Evolutionary conservation across 495 filamentous ascomycete species (phyloP), one percentile per base, ranked within the genome.

Genomic region (Aspergillus olivimuriae): DNA sequence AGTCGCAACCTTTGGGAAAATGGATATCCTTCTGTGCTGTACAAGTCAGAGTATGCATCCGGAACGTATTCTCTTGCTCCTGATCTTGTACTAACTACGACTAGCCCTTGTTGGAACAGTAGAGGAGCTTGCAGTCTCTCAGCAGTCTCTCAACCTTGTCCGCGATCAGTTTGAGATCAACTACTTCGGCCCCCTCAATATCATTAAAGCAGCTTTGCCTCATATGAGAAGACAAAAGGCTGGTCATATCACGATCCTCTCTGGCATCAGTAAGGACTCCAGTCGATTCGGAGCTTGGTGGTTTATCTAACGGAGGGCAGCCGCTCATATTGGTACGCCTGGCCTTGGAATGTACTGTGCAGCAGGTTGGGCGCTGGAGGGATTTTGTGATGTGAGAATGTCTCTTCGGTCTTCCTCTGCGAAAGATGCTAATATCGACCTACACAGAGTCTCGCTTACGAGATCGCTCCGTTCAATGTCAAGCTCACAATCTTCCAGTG

Each of bases 401-500:
- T 14, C 18, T 1, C n/a, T 35, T 9, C 45, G 34, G 14, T 3
- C 2, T 15, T 2, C 26, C 12, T n/a, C 15, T 32, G 12, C 30
- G 4, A 16, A 14, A 19, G 12, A 7, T 38, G 35, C 46, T 58
- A 34, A 60, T 43, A 42, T 33, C 30, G 32, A 18, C 20, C 14
- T 11, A 38, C 23, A 14, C 49, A 82, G 77, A 92, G 87, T 36
- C 73, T 98, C 9, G 90, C 90, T 1, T 98, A 95, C 68, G 92
- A 98, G 65, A 85, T 98, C 41, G 92, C 92, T 0, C 92, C 92
- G 1, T 97, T 96, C 74, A 95, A 95, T 63, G 80, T 97, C 72
- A 94, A 91, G 62, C 77, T 96, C 53, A 94, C 88, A 28, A 90
- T 98, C 53, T 80, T 98, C 33, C 92, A 98, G 68, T 87, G 90